Evolutionary conservation across 116 monocot species (phyloP).

Genomic region (Trichopus zeylanicus): DNA sequence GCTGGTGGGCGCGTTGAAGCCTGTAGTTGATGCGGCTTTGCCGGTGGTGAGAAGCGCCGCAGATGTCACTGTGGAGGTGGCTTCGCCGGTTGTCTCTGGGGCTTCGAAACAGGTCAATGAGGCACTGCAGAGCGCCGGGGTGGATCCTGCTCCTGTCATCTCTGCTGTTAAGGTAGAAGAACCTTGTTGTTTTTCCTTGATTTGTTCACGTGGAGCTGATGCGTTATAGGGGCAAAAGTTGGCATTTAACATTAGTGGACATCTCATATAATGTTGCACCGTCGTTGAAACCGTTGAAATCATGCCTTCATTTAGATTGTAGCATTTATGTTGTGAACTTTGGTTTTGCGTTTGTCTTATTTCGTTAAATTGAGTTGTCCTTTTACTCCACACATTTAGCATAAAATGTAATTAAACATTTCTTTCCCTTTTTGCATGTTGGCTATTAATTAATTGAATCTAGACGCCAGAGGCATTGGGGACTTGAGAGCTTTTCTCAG

Average conservation of each 20-base stretch:
- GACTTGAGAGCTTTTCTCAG: not conserved
- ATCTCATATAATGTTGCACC: too few species aligned
- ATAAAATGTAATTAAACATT: too few species aligned
- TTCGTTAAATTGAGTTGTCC: too few species aligned
- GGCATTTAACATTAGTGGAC: not conserved
- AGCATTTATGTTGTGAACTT: too few species aligned
- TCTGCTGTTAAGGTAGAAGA: slow-evolving; percentile 56
- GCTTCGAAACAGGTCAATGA: slow-evolving; percentile 72
- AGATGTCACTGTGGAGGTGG: slow-evolving; percentile 58
- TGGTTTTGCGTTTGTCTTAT: too few species aligned
- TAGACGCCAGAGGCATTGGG: not conserved
- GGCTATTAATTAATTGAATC: too few species aligned
- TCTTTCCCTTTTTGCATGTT: too few species aligned
- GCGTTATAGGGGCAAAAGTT: not conserved
- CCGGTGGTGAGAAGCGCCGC: slow-evolving; percentile 55
- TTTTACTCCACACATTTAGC: too few species aligned
- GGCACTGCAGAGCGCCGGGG: slow-evolving; percentile 64
- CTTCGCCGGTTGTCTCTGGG: slow-evolving; percentile 58
- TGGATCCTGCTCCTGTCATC: slow-evolving; percentile 60
- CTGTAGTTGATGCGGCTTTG: slow-evolving; percentile 51
- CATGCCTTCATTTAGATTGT: too few species aligned
- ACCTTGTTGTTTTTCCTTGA: not conserved
- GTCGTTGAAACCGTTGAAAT: too few species aligned
- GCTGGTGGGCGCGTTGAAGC: slow-evolving; percentile 54
- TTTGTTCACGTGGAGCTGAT: not conserved